These are phyloP conservation scores for Sugiyamaella chiloensis DNA, from an alignment of 805 yeast genomes.

Conservation along the genomic window DNA sequence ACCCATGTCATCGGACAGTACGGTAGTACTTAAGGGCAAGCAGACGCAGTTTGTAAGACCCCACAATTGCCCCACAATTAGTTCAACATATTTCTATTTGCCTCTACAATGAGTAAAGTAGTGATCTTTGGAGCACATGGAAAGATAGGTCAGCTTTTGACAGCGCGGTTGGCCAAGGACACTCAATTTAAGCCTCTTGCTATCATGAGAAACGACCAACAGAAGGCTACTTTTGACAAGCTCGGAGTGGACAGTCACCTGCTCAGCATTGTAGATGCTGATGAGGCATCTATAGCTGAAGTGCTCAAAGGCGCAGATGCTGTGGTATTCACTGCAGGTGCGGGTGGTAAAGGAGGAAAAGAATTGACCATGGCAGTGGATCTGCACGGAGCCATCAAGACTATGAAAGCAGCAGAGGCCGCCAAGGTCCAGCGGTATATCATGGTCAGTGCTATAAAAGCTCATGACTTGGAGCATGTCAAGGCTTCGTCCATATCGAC, in stretches of 20 bases:
- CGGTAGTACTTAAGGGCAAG: no score
- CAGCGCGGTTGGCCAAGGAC: constrained; percentile 35
- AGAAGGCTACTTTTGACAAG: constrained; percentile 39
- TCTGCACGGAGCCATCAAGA: constrained; percentile 57
- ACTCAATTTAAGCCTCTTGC: constrained; percentile 41
- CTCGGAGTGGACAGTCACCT: constrained; percentile 39
- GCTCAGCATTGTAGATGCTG: constrained; percentile 36
- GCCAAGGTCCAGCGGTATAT: constrained; percentile 46
- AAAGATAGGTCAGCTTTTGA: constrained; percentile 49
- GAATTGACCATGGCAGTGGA: constrained; percentile 51
- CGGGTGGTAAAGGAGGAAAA: constrained; percentile 50
- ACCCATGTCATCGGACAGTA: no score
- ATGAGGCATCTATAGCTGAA: constrained; percentile 37
- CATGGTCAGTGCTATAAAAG: constrained; percentile 54
- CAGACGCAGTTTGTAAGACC: no score
- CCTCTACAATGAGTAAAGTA: constrained; percentile 34
- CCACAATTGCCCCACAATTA: no score
- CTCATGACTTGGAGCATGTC: constrained; percentile 50
- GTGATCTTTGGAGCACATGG: constrained; percentile 63
- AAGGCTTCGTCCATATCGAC: constrained; percentile 39
- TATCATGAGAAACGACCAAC: constrained; percentile 46
- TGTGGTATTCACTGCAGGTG: constrained; percentile 60
- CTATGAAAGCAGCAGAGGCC: constrained; percentile 50
- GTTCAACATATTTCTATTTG: no score
- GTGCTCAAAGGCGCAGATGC: constrained; percentile 49